phyloP scores from a whole-genome alignment of 805 yeast genomes.

The Metahyphopichia silvanorum region DNA sequence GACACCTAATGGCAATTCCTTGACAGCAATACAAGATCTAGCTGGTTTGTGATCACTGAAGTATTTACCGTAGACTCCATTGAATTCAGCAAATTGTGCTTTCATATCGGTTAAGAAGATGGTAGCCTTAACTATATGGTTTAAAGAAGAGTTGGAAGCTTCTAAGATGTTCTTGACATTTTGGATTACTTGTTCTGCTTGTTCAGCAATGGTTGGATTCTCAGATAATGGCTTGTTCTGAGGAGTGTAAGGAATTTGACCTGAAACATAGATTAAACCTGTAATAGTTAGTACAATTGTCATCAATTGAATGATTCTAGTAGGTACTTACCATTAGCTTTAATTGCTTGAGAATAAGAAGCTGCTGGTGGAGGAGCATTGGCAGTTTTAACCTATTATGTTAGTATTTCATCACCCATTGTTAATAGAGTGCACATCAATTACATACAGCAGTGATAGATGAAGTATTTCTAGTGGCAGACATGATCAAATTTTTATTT shows the following conservation, averaged over 20 bases:
- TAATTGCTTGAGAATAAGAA: conserved; percentile 92
- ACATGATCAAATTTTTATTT: conserved; percentile 18
- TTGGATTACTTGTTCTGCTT: conserved; percentile 70
- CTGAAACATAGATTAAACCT: conserved; percentile 87
- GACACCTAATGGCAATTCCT: conserved; percentile 83
- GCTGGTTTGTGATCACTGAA: conserved; percentile 86
- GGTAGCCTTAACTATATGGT: conserved; percentile 83
- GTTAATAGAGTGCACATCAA: conserved; percentile 6
- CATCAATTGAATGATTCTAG: neutral
- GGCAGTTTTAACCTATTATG: conserved; percentile 54
- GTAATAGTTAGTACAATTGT: conserved; percentile 1
- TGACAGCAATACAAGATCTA: conserved; percentile 96
- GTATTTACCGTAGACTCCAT: conserved; percentile 77
- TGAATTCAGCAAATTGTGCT: conserved; percentile 74
- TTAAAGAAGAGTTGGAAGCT: conserved; percentile 81
- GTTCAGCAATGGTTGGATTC: conserved; percentile 59
- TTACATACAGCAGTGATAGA: conserved; percentile 29
- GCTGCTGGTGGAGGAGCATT: conserved; percentile 97
- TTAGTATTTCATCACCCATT: conserved; percentile 9
- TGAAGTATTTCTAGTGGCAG: conserved; percentile 23
- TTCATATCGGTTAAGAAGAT: conserved; percentile 89
- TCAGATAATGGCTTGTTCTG: conserved; percentile 80
- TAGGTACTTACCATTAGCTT: conserved; percentile 57
- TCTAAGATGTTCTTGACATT: conserved; percentile 71
- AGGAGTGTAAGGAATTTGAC: conserved; percentile 89